A percentile compares a stretch with the other conserved stretches of the same genome.
These are phyloP conservation scores for Russula earlei DNA, from an alignment of 768 basidiomycete species.

Conservation along the genomic window DNA sequence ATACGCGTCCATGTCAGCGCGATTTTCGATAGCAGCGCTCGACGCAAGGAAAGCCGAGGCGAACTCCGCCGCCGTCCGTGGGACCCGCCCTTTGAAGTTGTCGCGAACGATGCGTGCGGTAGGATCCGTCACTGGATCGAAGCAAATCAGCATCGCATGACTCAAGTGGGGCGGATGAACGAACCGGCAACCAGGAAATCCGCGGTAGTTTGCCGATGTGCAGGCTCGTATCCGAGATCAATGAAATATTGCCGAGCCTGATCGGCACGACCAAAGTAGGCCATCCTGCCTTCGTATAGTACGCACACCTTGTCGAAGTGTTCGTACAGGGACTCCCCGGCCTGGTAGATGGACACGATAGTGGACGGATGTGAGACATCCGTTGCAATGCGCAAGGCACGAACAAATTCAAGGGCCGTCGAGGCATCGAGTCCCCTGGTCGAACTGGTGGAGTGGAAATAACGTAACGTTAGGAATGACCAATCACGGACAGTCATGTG, in stretches of 20 bases:
- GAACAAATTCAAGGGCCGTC: slow-evolving; percentile 50
- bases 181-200: slow-evolving; percentile 45
- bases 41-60: slow-evolving; percentile 31
- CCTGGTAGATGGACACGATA: slow-evolving; percentile 81
- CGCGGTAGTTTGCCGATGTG: slow-evolving; percentile 47
- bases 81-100: slow-evolving; percentile 33
- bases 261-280: slow-evolving; percentile 61
- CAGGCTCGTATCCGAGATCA: slow-evolving; percentile 50
- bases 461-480: not conserved
- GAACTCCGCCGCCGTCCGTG: slow-evolving; percentile 51
- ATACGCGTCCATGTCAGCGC: slow-evolving; percentile 39
- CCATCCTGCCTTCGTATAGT: slow-evolving; percentile 63
- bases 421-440: slow-evolving; percentile 45
- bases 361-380: slow-evolving; percentile 41
- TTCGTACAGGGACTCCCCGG: slow-evolving; percentile 54
- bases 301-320: slow-evolving; percentile 77
- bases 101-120: slow-evolving; percentile 42
- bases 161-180: not conserved
- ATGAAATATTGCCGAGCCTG: slow-evolving; percentile 65
- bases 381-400: slow-evolving; percentile 47
- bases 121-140: slow-evolving; percentile 44
- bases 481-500: not conserved
- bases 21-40: slow-evolving; percentile 33
- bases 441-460: slow-evolving; percentile 27
- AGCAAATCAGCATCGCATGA: not conserved